These are phyloP conservation scores for Neofusicoccum sp. DNA, from an alignment of 2,329 filamentous ascomycete species.

Conservation along the genomic window DNA sequence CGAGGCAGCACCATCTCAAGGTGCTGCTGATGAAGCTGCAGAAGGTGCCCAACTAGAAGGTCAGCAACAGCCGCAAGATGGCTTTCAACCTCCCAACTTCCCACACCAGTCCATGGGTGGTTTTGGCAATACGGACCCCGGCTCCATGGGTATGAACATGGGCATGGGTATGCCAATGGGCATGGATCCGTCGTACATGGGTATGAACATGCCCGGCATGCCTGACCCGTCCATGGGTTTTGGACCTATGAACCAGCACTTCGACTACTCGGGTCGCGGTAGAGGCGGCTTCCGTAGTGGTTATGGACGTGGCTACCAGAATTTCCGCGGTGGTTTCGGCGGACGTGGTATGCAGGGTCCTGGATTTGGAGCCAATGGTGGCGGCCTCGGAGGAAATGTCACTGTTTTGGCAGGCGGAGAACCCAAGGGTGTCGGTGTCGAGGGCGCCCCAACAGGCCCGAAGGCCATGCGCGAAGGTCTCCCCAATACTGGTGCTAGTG, in stretches of 20 bases:
- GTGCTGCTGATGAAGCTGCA: not conserved
- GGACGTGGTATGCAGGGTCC: constrained; percentile 41
- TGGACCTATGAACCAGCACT: constrained; percentile 21
- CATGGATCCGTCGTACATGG: constrained; percentile 29
- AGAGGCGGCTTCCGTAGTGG: constrained; percentile 53
- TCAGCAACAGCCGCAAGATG: not conserved
- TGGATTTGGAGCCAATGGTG: constrained; percentile 12
- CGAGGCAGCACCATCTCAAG: constrained; percentile 32
- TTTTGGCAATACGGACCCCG: constrained; percentile 11
- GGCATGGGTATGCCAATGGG: constrained; percentile 19
- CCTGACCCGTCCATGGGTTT: constrained; percentile 25
- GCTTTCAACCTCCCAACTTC: constrained; percentile 3
- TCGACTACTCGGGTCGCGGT: constrained; percentile 62
- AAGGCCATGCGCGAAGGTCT: constrained; percentile 92
- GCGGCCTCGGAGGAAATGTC: constrained; percentile 34
- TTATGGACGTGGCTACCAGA: constrained; percentile 45
- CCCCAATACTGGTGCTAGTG: constrained; percentile 76
- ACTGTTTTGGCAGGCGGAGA: constrained; percentile 40
- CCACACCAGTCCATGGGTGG: constrained; percentile 6
- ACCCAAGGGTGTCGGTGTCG: constrained; percentile 60
- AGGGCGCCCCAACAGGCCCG: constrained; percentile 83
- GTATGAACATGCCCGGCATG: constrained; percentile 35
- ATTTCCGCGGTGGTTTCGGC: constrained; percentile 51
- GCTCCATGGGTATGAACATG: constrained; percentile 17
- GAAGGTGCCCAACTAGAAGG: not conserved